A percentile compares a stretch with the other conserved stretches of the same genome.
phyloP scores from a whole-genome alignment of 345 rosid species.

The Cardiospermum halicacabum region DNA sequence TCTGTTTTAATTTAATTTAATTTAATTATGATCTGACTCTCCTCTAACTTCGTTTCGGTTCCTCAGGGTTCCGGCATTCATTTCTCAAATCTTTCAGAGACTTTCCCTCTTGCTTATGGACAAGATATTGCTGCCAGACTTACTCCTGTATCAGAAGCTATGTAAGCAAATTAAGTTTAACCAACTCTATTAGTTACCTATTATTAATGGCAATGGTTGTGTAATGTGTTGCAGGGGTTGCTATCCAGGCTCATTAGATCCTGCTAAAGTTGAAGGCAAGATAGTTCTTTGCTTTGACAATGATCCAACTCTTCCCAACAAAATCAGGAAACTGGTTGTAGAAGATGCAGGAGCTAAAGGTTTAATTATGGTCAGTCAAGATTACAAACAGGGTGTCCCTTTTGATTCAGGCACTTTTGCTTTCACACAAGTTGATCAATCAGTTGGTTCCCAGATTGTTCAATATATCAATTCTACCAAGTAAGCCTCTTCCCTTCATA shows the following conservation, averaged over 20 bases:
- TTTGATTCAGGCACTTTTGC: slow-evolving; percentile 63
- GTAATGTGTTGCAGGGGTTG: slow-evolving; percentile 42
- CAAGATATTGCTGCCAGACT: slow-evolving; percentile 48
- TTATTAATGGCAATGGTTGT: not conserved
- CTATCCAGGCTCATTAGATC: slow-evolving; percentile 64
- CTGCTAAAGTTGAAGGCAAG: slow-evolving; percentile 50
- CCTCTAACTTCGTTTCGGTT: not conserved
- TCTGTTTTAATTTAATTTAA: too few relatives aligned
- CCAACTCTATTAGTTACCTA: too few relatives aligned
- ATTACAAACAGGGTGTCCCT: slow-evolving; percentile 34
- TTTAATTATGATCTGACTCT: too few relatives aligned
- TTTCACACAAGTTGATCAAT: slow-evolving; percentile 43
- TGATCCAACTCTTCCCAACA: slow-evolving; percentile 26
- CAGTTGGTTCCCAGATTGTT: slow-evolving; percentile 41
- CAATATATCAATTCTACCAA: slow-evolving; percentile 52
- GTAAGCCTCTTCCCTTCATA: too few relatives aligned
- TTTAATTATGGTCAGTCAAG: slow-evolving; percentile 45
- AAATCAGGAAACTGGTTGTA: slow-evolving; percentile 46
- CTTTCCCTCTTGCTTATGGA: slow-evolving; percentile 58
- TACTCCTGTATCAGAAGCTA: slow-evolving; percentile 49
- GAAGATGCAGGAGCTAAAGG: slow-evolving; percentile 67
- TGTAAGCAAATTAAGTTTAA: slow-evolving; percentile 21
- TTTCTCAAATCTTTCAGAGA: slow-evolving; percentile 47
- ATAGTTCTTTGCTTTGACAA: slow-evolving; percentile 51
- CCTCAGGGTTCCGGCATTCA: slow-evolving; percentile 64